Evolutionary conservation across 768 basidiomycete genomes (phyloP).

Genomic region (Psilocybe cubensis): DNA sequence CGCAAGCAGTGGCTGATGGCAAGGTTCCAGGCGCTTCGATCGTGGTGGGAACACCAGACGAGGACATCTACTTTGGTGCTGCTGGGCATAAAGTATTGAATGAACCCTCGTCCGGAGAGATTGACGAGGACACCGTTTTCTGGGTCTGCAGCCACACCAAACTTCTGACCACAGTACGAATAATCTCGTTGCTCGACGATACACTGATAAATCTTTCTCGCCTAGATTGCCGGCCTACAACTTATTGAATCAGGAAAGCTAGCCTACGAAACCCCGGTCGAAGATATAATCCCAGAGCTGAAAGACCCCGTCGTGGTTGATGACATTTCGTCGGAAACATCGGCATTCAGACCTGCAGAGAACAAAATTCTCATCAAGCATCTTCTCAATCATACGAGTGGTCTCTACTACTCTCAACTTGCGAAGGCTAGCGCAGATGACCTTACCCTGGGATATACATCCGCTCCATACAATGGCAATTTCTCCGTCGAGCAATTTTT

Average conservation of each 20-base stretch:
- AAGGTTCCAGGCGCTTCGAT: slow-evolving; percentile 30
- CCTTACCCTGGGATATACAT: slow-evolving; percentile 11
- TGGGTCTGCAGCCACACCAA: slow-evolving; percentile 41
- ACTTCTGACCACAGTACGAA: slow-evolving; percentile 26
- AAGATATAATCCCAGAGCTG: slow-evolving; percentile 32
- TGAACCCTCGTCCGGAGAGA: slow-evolving; percentile 26
- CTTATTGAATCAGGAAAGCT: slow-evolving; percentile 37
- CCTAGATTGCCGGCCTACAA: slow-evolving; percentile 33
- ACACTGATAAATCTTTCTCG: not conserved
- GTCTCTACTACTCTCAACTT: slow-evolving; percentile 23
- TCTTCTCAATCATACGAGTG: slow-evolving; percentile 35
- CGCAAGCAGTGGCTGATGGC: slow-evolving; percentile 17
- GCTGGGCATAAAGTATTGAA: slow-evolving; percentile 27
- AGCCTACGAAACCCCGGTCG: slow-evolving; percentile 30
- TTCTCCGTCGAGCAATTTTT: slow-evolving; percentile 24
- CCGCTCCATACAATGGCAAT: slow-evolving; percentile 20
- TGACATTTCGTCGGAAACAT: slow-evolving; percentile 8
- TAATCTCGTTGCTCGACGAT: not conserved
- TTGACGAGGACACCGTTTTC: slow-evolving; percentile 29
- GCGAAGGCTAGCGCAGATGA: slow-evolving; percentile 4
- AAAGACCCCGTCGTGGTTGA: slow-evolving; percentile 27
- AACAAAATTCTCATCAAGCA: slow-evolving; percentile 26
- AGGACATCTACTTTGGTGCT: slow-evolving; percentile 25
- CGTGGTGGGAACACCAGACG: slow-evolving; percentile 24
- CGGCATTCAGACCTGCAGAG: slow-evolving; percentile 25